Conservation (phyloP, 1,284 basidiomycete genomes). For the Anthracocystis setariae region DNA sequence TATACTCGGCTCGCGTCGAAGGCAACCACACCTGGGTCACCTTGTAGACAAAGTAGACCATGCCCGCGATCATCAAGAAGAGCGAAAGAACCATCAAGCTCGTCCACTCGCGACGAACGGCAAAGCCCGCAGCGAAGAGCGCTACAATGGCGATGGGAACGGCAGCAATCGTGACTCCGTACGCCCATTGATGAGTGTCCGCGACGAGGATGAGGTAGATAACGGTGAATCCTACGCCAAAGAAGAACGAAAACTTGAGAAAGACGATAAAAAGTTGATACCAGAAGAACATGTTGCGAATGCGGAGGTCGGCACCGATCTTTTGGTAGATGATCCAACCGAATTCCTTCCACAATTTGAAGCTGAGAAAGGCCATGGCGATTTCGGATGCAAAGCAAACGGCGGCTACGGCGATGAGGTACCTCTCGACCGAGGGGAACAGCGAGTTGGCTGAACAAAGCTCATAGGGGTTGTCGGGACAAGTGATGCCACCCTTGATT, state of each 20-base stretch:
- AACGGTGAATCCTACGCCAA: slow-evolving; percentile 55
- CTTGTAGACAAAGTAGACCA: slow-evolving; percentile 54
- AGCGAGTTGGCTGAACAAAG: slow-evolving; percentile 37
- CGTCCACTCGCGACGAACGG: slow-evolving; percentile 52
- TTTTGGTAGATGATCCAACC: slow-evolving; percentile 62
- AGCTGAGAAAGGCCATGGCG: slow-evolving; percentile 36
- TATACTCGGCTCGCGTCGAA: slow-evolving; percentile 43
- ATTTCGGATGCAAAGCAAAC: slow-evolving; percentile 53
- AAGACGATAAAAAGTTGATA: slow-evolving; percentile 63
- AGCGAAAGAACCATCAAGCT: slow-evolving; percentile 54
- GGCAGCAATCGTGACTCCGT: slow-evolving; percentile 58
- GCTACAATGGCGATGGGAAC: slow-evolving; percentile 52
- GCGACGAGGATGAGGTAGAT: slow-evolving; percentile 61
- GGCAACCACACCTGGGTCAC: slow-evolving; percentile 55
- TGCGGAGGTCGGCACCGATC: slow-evolving; percentile 56
- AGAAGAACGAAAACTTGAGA: slow-evolving; percentile 62
- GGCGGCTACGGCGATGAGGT: slow-evolving; percentile 54
- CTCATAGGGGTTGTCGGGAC: slow-evolving; percentile 16
- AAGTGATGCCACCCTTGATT: slow-evolving; percentile 34
- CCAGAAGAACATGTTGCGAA: slow-evolving; percentile 53
- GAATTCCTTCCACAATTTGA: slow-evolving; percentile 57
- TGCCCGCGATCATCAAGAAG: slow-evolving; percentile 46
- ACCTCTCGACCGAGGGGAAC: slow-evolving; percentile 41
- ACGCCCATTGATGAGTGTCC: slow-evolving; percentile 49
- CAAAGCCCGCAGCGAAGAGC: slow-evolving; percentile 52